Percentiles rank a stretch among this genome's conserved stretches.
Conservation (phyloP, 352 stramenopile species). For the Pythium brachiatum region DNA sequence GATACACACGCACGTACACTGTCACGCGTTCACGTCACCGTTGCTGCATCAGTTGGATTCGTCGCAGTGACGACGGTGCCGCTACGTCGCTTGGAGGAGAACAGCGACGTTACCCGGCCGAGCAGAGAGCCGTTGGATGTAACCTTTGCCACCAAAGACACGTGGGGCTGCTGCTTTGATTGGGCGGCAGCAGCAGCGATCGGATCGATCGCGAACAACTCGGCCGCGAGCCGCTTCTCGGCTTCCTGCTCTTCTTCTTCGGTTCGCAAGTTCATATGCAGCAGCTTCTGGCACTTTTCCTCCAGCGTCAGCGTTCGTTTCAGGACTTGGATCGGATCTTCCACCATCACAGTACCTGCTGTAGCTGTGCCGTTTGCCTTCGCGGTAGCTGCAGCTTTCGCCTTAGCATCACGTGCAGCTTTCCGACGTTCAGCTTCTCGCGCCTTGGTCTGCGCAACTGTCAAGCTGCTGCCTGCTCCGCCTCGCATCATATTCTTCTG, state of each 20-base stretch:
- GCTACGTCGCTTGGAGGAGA: not conserved
- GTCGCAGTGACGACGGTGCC: not conserved
- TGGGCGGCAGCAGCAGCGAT: conserved; percentile 15
- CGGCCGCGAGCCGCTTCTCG: conserved; percentile 15
- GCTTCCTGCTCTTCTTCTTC: conserved; percentile 33
- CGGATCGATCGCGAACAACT: conserved; percentile 23
- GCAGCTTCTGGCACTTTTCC: conserved; percentile 26
- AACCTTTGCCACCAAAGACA: not conserved
- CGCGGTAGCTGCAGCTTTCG: conserved; percentile 9
- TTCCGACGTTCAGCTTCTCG: conserved; percentile 17
- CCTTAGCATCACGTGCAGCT: conserved; percentile 16
- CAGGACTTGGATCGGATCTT: conserved; percentile 12
- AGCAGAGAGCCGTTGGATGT: conserved; percentile 1
- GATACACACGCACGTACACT: not conserved
- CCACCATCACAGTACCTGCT: not conserved
- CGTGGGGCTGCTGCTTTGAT: not conserved
- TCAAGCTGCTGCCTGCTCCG: not conserved
- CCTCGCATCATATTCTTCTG: conserved; percentile 23
- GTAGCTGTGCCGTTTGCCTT: conserved; percentile 4
- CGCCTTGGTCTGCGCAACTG: conserved; percentile 7
- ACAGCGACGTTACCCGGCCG: not conserved
- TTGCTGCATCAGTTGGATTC: not conserved
- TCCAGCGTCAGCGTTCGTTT: conserved; percentile 25
- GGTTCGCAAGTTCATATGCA: conserved; percentile 30
- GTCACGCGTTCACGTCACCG: not conserved